Evolutionary conservation across 2,329 filamentous ascomycete species (phyloP).

Genomic region (Amauroascus verrucosus): DNA sequence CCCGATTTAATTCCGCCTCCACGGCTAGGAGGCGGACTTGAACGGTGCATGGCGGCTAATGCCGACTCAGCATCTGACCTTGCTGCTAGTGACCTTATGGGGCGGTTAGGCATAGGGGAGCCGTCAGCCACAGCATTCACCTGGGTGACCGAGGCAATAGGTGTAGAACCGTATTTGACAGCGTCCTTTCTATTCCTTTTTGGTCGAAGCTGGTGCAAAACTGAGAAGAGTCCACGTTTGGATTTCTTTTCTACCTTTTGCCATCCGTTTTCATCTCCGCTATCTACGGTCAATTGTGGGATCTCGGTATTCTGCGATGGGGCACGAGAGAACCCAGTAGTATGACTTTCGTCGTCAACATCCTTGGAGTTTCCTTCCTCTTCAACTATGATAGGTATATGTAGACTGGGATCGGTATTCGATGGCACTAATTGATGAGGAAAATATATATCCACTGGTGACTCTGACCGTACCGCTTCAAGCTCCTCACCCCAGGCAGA

Average conservation of each 20-base stretch:
- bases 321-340: slow-evolving; percentile 15
- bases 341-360: slow-evolving; percentile 9
- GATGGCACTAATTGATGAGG: slow-evolving; percentile 9
- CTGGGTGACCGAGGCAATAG: slow-evolving; percentile 21
- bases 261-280: slow-evolving; percentile 18
- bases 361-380: slow-evolving; percentile 15
- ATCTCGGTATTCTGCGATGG: slow-evolving; percentile 19
- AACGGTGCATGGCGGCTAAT: slow-evolving; percentile 31
- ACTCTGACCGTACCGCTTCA: slow-evolving; percentile 13
- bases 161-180: slow-evolving; percentile 21
- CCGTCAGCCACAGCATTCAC: slow-evolving; percentile 26
- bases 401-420: background rate
- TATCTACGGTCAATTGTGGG: slow-evolving; percentile 20
- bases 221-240: background rate
- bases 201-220: slow-evolving; percentile 6
- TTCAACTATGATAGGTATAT: slow-evolving; percentile 11
- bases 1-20: slow-evolving; percentile 12
- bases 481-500: slow-evolving; percentile 20
- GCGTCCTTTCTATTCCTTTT: slow-evolving; percentile 17
- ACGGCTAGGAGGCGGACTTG: slow-evolving; percentile 25
- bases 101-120: slow-evolving; percentile 18
- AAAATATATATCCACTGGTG: slow-evolving; percentile 15
- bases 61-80: slow-evolving; percentile 32
- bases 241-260: slow-evolving; percentile 9
- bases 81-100: slow-evolving; percentile 18